Evolutionary conservation across 2,329 filamentous ascomycete species (phyloP), one percentile per base, ranked within the genome.

Genomic region (Verticillium nubilum): DNA sequence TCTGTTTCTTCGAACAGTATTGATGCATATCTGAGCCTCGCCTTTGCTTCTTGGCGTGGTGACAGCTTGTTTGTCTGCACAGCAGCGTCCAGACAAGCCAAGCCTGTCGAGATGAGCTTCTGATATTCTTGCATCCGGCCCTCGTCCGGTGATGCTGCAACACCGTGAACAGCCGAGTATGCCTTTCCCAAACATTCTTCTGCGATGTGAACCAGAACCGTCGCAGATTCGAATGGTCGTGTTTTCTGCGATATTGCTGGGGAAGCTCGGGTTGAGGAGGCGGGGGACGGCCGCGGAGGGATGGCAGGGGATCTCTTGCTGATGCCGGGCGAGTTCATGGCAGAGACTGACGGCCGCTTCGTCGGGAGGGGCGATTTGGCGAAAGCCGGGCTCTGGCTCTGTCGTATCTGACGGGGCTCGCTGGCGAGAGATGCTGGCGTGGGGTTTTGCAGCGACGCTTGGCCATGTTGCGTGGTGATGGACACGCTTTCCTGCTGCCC

Each of bases 141-240:
- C 58, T 81, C 73, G 58, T 82, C 78, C 57, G 82, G 78, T 2
- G 80, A 76, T 19, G 75, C 73, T 19, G 82, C 80, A 2, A 86
- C 72, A 1, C 74, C 66, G 3, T 79, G 74, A 1, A 80, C 80
- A 60, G 85, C 78, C 2, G 73, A 72, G 61, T 87, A 84, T 17
- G 90, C 90, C 58, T 86, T 86, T 27, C 77, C 76, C 57, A 93
- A 85, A 66, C 90, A 92, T 64, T 94, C 89, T 66, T 94, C 89
- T 2, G 89, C 89, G 15, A 92, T 79, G n/a, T 83, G 83, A 7
- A 91, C 77, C 60, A 93, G 77, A 9, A 92, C 75, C 2, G 86
- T 77, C 2, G 83, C 76, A 0, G 80, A 81, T 59, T 85, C 83
- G 9, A 78, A 70, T 9, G 78, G 76, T 4, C 74, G 70, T 7